phyloP scores from a whole-genome alignment of 345 rosid genomes.

The Linum trigynum region DNA sequence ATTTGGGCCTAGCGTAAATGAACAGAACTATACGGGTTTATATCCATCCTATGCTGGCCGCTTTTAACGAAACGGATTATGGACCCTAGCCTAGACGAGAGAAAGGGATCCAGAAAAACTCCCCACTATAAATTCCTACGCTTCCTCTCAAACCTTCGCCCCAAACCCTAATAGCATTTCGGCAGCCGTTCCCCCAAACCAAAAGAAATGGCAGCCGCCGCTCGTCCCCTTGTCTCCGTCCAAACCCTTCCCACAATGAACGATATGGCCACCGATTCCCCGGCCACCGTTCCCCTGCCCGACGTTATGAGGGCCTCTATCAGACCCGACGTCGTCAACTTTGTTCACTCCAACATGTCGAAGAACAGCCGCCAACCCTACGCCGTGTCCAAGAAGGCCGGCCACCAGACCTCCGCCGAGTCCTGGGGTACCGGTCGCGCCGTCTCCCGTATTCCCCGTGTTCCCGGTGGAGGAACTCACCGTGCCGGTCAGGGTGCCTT shows the following conservation, averaged over 20 bases:
- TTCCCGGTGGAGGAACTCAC: conserved; percentile 98
- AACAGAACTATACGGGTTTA: too few species aligned
- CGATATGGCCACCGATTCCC: conserved; percentile 69
- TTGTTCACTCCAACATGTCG: too few species aligned
- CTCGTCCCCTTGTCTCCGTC: conserved; percentile 46
- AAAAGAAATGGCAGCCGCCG: conserved; percentile 38
- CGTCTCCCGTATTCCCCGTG: conserved; percentile 97
- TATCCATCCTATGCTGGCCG: too few species aligned
- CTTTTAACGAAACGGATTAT: too few species aligned
- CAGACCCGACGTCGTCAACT: too few species aligned
- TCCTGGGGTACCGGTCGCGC: conserved; percentile 99
- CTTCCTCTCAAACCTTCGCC: not conserved
- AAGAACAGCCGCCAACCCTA: too few species aligned
- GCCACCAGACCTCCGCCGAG: conserved; percentile 98
- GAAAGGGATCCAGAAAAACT: too few species aligned
- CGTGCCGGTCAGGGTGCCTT: conserved; percentile 99
- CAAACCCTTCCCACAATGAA: conserved; percentile 26
- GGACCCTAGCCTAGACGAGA: too few species aligned
- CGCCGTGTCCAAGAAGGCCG: conserved; percentile 29
- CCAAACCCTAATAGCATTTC: not conserved
- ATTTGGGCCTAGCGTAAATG: too few species aligned
- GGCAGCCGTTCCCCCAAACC: too few species aligned
- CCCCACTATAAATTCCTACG: not conserved
- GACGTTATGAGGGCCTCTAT: conserved; percentile 50
- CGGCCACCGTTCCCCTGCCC: conserved; percentile 49